phyloP scores from a whole-genome alignment of 2,329 filamentous ascomycete species.

The Hypocreales sp. region DNA sequence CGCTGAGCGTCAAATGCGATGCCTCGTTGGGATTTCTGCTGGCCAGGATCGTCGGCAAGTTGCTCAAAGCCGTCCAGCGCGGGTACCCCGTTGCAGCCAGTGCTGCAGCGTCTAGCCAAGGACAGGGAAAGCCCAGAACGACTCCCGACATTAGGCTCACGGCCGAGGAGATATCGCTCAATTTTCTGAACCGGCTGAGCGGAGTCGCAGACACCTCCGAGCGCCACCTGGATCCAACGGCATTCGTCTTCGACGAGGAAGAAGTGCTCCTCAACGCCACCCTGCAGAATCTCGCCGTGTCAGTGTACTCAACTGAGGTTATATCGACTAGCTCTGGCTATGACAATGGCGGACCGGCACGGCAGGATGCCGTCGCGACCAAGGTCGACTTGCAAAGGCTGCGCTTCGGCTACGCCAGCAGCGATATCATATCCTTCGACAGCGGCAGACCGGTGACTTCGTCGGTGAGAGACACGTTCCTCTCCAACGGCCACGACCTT shows the following conservation, averaged over 20 bases:
- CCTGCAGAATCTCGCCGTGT: constrained; percentile 26
- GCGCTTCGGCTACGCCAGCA: constrained; percentile 44
- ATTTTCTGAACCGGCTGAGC: constrained; percentile 37
- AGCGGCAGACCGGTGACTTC: constrained; percentile 38
- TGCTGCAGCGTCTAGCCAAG: constrained; percentile 5
- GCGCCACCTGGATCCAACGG: constrained; percentile 23
- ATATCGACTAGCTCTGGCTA: constrained; percentile 1
- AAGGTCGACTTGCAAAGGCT: constrained; percentile 39
- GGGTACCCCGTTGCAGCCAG: constrained; percentile 4
- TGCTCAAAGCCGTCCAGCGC: constrained; percentile 28
- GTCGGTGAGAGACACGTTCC: constrained; percentile 43
- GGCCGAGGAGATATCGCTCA: constrained; percentile 33
- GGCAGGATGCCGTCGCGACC: constrained; percentile 12
- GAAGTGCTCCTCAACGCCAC: constrained; percentile 37
- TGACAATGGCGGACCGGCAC: constrained; percentile 7
- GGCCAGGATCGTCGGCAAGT: constrained; percentile 31
- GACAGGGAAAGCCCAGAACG: constrained; percentile 4
- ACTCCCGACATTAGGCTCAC: constrained; percentile 26
- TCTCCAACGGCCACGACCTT: constrained; percentile 41
- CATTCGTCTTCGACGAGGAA: constrained; percentile 27
- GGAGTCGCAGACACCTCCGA: constrained; percentile 36
- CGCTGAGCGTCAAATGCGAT: constrained; percentile 37
- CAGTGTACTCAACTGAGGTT: constrained; percentile 9
- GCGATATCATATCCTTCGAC: constrained; percentile 49
- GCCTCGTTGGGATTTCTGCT: constrained; percentile 39